Conservation (phyloP, 441 rosid genomes). For the Croton setiger region DNA sequence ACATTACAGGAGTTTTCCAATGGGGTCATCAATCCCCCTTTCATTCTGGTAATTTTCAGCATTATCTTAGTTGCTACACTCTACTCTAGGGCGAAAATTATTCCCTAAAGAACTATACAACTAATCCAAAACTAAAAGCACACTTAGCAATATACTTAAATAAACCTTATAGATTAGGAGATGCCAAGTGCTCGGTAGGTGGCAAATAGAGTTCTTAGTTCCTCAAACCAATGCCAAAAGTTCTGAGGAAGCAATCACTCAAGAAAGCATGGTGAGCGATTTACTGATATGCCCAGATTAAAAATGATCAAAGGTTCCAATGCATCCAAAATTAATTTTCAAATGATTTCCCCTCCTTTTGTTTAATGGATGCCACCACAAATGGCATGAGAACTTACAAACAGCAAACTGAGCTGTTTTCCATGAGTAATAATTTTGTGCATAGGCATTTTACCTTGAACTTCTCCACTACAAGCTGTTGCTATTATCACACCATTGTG, state of each 20-base stretch:
- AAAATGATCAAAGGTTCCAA: neutral
- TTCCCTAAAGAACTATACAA: neutral
- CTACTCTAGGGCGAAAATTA: neutral
- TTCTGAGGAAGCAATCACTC: neutral
- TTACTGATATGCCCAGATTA: neutral
- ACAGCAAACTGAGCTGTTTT: constrained; percentile 18
- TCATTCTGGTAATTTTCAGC: neutral
- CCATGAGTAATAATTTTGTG: constrained; percentile 3
- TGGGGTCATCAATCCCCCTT: neutral
- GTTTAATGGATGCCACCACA: constrained; percentile 6
- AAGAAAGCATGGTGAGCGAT: neutral
- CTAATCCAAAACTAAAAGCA: neutral
- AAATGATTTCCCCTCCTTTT: neutral
- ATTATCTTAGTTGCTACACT: neutral
- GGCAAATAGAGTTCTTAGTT: constrained; percentile 9
- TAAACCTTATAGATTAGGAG: neutral
- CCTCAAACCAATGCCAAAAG: neutral
- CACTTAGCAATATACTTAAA: neutral
- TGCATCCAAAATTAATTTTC: neutral
- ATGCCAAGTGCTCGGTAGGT: constrained; percentile 1
- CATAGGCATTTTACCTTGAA: constrained; percentile 9
- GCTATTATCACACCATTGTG: constrained; percentile 25
- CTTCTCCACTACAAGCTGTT: constrained; percentile 13
- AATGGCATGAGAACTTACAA: constrained; percentile 4
- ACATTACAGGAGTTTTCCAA: neutral